A percentile compares a stretch with the other conserved stretches of the same genome.
phyloP scores from a whole-genome alignment of 2,329 filamentous ascomycete species.

The Zymoseptoria crescenta region DNA sequence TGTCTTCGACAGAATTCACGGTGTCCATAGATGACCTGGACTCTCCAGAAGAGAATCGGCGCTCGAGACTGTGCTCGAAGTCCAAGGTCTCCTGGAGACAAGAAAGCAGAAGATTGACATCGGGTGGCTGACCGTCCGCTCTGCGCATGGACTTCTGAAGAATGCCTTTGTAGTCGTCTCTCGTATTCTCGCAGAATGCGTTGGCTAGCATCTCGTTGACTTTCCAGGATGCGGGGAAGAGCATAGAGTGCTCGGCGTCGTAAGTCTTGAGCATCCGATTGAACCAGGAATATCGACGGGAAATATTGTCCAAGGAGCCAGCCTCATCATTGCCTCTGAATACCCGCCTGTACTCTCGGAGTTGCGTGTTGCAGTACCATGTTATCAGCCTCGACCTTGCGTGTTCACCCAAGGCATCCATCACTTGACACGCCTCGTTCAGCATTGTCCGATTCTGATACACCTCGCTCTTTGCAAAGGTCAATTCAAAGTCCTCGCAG shows the following conservation, averaged over 20 bases:
- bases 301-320: constrained; percentile 92
- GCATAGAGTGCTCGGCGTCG: constrained; percentile 80
- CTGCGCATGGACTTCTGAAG: constrained; percentile 79
- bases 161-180: constrained; percentile 92
- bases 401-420: constrained; percentile 87
- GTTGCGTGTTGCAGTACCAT: constrained; percentile 97
- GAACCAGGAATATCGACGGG: constrained; percentile 91
- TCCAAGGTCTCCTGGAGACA: constrained; percentile 94
- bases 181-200: constrained; percentile 88
- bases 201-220: constrained; percentile 86
- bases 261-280: constrained; percentile 91
- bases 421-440: constrained; percentile 81
- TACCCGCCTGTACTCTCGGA: constrained; percentile 90
- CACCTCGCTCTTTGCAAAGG: constrained; percentile 84
- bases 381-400: constrained; percentile 75
- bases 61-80: constrained; percentile 88
- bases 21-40: constrained; percentile 78
- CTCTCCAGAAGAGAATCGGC: constrained; percentile 61
- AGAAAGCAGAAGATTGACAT: constrained; percentile 80
- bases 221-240: constrained; percentile 83
- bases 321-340: constrained; percentile 96
- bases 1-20: constrained; percentile 62
- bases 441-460: constrained; percentile 60
- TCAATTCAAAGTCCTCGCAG: constrained; percentile 97
- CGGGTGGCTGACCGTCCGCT: constrained; percentile 67